A percentile compares a stretch with the other conserved stretches of the same genome.
Conservation (phyloP, 1,284 basidiomycete genomes). For the Fomitopsis betulina region DNA sequence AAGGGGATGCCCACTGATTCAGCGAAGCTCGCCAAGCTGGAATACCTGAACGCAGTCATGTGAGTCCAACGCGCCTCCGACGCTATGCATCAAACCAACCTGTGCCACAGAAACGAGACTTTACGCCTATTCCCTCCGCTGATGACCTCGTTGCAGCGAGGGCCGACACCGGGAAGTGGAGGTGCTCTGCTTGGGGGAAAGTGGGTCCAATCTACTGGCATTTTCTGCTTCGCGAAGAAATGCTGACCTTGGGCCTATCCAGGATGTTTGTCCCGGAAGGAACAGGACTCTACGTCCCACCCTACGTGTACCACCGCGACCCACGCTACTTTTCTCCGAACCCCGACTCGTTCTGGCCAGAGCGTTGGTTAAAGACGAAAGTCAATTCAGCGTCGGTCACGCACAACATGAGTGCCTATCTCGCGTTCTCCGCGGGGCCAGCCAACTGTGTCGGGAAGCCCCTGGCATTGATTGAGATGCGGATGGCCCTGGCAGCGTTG, state of each 20-base stretch:
- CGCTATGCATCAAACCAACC: background rate
- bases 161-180: constrained; percentile 19
- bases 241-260: too few relatives aligned
- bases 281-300: constrained; percentile 21
- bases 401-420: constrained; percentile 16
- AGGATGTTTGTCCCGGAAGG: constrained; percentile 21
- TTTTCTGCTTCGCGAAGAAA: too few relatives aligned
- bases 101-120: constrained; percentile 46
- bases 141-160: constrained; percentile 46
- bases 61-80: constrained; percentile 16
- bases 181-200: background rate
- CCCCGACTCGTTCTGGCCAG: constrained; percentile 14
- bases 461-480: constrained; percentile 21
- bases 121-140: constrained; percentile 52
- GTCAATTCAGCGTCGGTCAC: background rate
- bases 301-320: constrained; percentile 19
- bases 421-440: constrained; percentile 21
- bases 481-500: constrained; percentile 13
- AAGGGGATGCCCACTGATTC: constrained; percentile 20
- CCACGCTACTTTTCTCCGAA: constrained; percentile 12
- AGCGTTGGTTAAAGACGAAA: constrained; percentile 16
- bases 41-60: constrained; percentile 28
- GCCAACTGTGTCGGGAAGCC: constrained; percentile 22
- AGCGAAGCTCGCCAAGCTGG: constrained; percentile 19
- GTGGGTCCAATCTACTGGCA: background rate